phyloP scores from a whole-genome alignment of 2,329 filamentous ascomycete species.

The Aciculosporium take region DNA sequence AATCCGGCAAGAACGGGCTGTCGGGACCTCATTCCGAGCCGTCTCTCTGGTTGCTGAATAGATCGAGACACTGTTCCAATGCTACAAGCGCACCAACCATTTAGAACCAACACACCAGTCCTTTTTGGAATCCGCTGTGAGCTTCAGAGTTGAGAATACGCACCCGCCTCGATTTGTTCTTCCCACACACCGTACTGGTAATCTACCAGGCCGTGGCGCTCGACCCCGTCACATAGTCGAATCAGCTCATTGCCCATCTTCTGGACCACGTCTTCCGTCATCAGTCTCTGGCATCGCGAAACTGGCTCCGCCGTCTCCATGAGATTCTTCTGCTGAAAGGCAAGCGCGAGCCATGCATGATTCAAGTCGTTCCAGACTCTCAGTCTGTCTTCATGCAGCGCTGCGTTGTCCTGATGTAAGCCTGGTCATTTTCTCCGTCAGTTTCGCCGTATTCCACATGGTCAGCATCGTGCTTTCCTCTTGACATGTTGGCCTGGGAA shows the following conservation, averaged over 20 bases:
- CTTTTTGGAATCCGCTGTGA: neutral
- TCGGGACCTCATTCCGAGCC: neutral
- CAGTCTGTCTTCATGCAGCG: conserved; percentile 60
- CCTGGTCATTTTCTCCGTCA: conserved; percentile 26
- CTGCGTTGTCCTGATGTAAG: conserved; percentile 69
- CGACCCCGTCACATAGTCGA: conserved; percentile 69
- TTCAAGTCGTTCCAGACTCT: conserved; percentile 93
- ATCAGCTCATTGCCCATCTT: conserved; percentile 74
- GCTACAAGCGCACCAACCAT: neutral
- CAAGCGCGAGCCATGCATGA: conserved; percentile 70
- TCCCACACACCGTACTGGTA: conserved; percentile 97
- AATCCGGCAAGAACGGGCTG: neutral
- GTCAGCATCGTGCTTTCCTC: neutral
- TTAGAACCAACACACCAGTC: neutral
- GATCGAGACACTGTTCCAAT: conserved; percentile 5
- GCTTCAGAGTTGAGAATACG: conserved; percentile 17
- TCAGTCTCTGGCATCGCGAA: conserved; percentile 44
- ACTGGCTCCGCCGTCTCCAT: conserved; percentile 44
- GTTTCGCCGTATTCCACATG: neutral
- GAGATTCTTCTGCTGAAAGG: conserved; percentile 73
- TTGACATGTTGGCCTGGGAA: neutral
- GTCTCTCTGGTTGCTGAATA: neutral
- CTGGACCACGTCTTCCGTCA: conserved; percentile 55
- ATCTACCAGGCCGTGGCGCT: conserved; percentile 87
- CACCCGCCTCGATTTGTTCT: conserved; percentile 75